Base-by-base conservation (phyloP, 2,329 filamentous ascomycete genomes). In the Xylariomycetidae sp. region DNA sequence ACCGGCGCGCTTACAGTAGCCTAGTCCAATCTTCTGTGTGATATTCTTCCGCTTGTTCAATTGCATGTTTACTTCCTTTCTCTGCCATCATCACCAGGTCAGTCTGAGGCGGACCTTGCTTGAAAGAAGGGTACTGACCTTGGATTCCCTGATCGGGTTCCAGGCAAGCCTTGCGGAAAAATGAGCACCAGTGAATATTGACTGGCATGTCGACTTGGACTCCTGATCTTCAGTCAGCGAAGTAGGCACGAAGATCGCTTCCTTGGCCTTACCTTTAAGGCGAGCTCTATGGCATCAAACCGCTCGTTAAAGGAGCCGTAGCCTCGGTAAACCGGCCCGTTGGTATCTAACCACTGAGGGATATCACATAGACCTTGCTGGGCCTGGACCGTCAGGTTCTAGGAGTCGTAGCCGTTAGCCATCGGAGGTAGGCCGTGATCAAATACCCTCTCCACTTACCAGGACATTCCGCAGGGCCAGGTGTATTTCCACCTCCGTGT, bases 121-220 rank as follows among this genome's bases (percentile, higher is more conserved):
- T 15, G 6, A 6, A 14, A 5, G 14, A 19, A 13, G n/a, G n/a
- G n/a, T 19, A 10, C 37, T 40, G 14, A 40, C 40, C 3, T 19
- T 31, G 2, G 12, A 1, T 18, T 42, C 40, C 15, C 29, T 42
- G 1, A 3, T 1, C 4, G 40, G 40, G 10, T 42, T 40, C 40
- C 40, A 42, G 2, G 40, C 34, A 7, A 42, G 25, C 6, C 37
- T 18, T 5, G 31, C 34, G 3, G 28, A 5, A 9, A 42, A 42
- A 0, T 18, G 18, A 4, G 8, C 1, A 10, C 8, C 1, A 3
- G 24, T 30, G 17, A 40, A 40, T 1, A 39, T 4, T 1, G 31
- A 37, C 6, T 19, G 13, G 25, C 37, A 39, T 17, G 23, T 18
- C 1, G 31, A n/a, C 19, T 42, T 42, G 1, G 33, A 39, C 8